Evolutionary conservation across 1,139 yeast genomes (phyloP).

Genomic region (Yamadazyma triangularis): DNA sequence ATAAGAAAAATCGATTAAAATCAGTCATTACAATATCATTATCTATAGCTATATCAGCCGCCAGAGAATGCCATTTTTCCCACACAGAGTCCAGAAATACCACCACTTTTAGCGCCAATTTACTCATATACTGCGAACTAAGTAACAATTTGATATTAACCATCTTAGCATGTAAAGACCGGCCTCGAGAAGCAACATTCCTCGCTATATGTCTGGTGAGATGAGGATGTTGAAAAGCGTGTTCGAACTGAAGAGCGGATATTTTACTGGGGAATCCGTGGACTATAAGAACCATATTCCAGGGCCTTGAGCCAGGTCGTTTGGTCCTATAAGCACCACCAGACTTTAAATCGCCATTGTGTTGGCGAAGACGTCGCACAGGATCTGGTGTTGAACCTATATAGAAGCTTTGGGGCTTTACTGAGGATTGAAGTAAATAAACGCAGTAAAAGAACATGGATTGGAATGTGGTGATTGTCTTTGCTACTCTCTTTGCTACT

Average conservation of each 20-base stretch:
- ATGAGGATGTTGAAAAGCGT: conserved; percentile 75
- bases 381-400: conserved; percentile 82
- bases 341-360: conserved; percentile 58
- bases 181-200: conserved; percentile 11
- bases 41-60: conserved; percentile 30
- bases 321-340: conserved; percentile 73
- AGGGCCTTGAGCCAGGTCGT: conserved; percentile 55
- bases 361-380: conserved; percentile 62
- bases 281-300: conserved; percentile 63
- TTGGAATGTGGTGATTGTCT: too few species aligned
- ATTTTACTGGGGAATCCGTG: conserved; percentile 71
- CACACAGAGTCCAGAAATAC: conserved; percentile 28
- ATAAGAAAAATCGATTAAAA: too few species aligned
- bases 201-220: conserved; percentile 55
- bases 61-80: conserved; percentile 22
- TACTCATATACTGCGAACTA: conserved; percentile 33
- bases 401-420: conserved; percentile 55
- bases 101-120: conserved; percentile 36
- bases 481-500: too few species aligned
- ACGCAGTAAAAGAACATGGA: conserved; percentile 57
- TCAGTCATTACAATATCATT: conserved; percentile 3
- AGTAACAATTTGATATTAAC: conserved; percentile 50
- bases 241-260: conserved; percentile 69
- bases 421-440: conserved; percentile 57
- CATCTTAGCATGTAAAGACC: conserved; percentile 39